Base-by-base conservation (phyloP, 371 early-diverging fungal genomes). In the Chytridium lagenaria region DNA sequence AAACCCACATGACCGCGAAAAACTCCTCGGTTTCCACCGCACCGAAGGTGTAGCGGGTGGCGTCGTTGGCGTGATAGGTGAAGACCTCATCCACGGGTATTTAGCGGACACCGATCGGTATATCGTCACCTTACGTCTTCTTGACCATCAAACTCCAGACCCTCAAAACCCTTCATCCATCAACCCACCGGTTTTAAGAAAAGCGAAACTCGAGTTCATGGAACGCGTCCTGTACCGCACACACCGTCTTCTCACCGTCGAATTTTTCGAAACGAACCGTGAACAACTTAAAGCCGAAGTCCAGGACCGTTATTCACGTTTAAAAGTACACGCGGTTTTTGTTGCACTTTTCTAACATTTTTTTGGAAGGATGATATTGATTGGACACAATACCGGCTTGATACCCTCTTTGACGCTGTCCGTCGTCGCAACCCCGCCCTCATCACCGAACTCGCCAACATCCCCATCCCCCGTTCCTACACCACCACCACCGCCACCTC, bases 1-100 rank as follows among this genome's bases (percentile, higher is more conserved):
- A 2, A 5, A 7, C 39, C 66, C 44, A 19, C 15, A 3, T 33
- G 5, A 5, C 26, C 66, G 66, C 23, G 26, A 16, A 16, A 15
- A 19, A 2, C 44, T 71, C 30, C 59, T 78, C 1, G 78, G 78
- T 23, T 78, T 78, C 59, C 78, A 71, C 64, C 75, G 64, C 19
- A 39, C 26, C 0, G 75, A 78, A n/a, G 74, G 72, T 3, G 33
- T 64, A 1, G 77, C 69, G 19, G 78, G 78, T 7, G 78, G 78
- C n/a, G 63, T 78, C 26, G 65, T 78, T n/a, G 78, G 78, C 22
- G 66, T 78, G 15, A 31, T 78, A 3, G 71, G 59, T 1, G n/a
- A 55, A 0, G 75, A 78, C 37, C 49, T 74, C 22, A 5, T 75
- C 19, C 2, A 38, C 3, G 70, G 72, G 37, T 51, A 36, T 50